Evolutionary conservation across 345 rosid species (phyloP), one percentile per base, ranked within the genome.

Genomic region (Adansonia digitata): DNA sequence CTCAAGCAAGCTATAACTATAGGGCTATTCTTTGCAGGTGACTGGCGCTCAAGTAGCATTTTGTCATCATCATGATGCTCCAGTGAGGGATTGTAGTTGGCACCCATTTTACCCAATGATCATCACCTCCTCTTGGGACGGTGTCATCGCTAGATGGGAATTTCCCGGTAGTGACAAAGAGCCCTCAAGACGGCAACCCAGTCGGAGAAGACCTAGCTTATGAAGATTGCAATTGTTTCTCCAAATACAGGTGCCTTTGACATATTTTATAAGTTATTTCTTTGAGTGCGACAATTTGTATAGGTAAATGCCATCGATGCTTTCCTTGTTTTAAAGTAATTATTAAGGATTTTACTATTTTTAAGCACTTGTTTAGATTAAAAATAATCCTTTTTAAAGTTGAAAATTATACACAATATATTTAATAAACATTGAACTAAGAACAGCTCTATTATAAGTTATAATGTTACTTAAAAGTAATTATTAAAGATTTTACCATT

Each of bases 11-110:
- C 11, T 55, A 17, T 20, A 10, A 73, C 55, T 35, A 59, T n/a
- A n/a, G n/a, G 34, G 20, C 12, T 39, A 48, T 73, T 74, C 51
- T 66, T 45, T 71, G 31, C 45, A 88, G 94, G 82, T 86, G 72
- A 88, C 80, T 15, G 89, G 92, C 52, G 81, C 77, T 56, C 80
- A 71, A 77, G 94, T 85, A 40, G 90, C 84, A 20, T 78, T n/a
- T 74, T 83, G 85, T 2, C 67, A 82, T 10, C 59, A 73, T 73
- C 90, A 86, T 14, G 67, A 31, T 1, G 80, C 65, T 46, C 82
- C 89, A 7, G 88, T 88, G 11, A 86, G 94, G 74, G 94, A 90
- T 74, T 88, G 90, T 64, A 88, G 86, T 69, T 90, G 94, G 94
- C 94, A 88, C 64, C 94, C 94, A 0, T 18, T 35, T 65, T 81